Conservation (phyloP, 169 alveolate species). For the Eimeria praecox region DNA sequence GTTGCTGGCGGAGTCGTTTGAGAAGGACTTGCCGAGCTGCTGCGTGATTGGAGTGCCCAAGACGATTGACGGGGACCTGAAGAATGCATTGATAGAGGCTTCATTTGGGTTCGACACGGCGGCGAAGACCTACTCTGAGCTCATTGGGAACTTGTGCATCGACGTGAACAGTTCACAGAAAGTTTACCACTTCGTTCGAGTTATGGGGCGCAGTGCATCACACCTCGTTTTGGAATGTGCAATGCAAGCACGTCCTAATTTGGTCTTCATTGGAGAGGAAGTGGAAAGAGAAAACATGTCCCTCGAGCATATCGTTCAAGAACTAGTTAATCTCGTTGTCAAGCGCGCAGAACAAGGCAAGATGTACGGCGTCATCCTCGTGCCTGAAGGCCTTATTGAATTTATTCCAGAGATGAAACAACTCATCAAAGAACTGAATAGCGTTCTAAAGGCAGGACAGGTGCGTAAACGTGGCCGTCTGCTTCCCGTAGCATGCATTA, state of each 20-base stretch:
- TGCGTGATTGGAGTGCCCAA: conserved; percentile 98
- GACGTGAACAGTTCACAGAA: conserved; percentile 89
- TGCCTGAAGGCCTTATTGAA: conserved; percentile 98
- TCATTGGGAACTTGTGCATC: conserved; percentile 96
- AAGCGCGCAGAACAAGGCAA: conserved; percentile 89
- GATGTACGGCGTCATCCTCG: conserved; percentile 97
- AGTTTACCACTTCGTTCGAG: conserved; percentile 97
- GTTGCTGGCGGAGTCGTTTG: conserved; percentile 97
- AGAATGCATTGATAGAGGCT: conserved; percentile 94
- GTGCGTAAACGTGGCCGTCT: background rate
- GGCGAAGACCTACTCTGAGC: conserved; percentile 98
- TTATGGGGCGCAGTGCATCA: conserved; percentile 99
- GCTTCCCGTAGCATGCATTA: background rate
- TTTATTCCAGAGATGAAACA: conserved; percentile 94
- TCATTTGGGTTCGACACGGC: conserved; percentile 99
- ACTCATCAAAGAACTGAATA: conserved; percentile 96
- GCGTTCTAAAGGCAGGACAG: conserved; percentile 85
- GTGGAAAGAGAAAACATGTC: conserved; percentile 91
- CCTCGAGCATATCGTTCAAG: conserved; percentile 92
- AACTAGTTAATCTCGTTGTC: conserved; percentile 94
- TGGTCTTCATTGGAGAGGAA: conserved; percentile 96
- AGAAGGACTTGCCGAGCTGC: conserved; percentile 83
- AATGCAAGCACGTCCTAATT: conserved; percentile 97
- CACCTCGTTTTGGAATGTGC: conserved; percentile 98
- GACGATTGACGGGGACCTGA: conserved; percentile 99